These are phyloP conservation scores for Taphrina communis DNA, from an alignment of 1,139 yeast genomes.

Conservation along the genomic window DNA sequence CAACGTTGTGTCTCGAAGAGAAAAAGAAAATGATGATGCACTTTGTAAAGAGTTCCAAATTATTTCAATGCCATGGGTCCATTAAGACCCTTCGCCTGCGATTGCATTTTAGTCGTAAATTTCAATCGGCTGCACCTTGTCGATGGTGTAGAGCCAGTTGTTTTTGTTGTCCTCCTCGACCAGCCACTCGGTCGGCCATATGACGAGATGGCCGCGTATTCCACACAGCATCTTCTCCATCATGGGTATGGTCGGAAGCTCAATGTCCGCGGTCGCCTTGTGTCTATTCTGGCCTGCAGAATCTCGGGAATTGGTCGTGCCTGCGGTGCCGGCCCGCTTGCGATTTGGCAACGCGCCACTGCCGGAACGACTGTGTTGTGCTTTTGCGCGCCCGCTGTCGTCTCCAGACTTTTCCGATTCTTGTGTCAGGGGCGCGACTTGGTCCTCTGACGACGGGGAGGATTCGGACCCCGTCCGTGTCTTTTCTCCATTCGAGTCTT, in stretches of 20 bases:
- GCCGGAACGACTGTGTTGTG: slow-evolving; percentile 3
- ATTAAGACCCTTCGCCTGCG: neutral
- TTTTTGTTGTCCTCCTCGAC: slow-evolving; percentile 71
- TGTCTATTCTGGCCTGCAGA: slow-evolving; percentile 9
- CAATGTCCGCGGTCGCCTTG: slow-evolving; percentile 33
- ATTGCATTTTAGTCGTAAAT: slow-evolving; percentile 71
- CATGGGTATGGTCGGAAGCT: slow-evolving; percentile 72
- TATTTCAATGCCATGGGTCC: too few species aligned
- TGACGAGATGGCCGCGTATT: slow-evolving; percentile 85
- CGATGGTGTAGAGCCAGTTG: slow-evolving; percentile 95
- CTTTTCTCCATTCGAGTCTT: slow-evolving; percentile 15
- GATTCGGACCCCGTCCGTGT: neutral
- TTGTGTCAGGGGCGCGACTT: slow-evolving; percentile 6
- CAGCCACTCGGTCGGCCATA: slow-evolving; percentile 92
- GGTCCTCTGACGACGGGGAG: slow-evolving; percentile 5
- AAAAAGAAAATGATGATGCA: too few species aligned
- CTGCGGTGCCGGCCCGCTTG: slow-evolving; percentile 11
- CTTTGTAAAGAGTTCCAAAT: too few species aligned
- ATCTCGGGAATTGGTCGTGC: slow-evolving; percentile 8
- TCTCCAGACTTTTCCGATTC: slow-evolving; percentile 8
- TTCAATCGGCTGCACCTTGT: slow-evolving; percentile 92
- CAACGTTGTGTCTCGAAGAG: neutral
- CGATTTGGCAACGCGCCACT: slow-evolving; percentile 16
- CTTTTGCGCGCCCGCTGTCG: slow-evolving; percentile 1
- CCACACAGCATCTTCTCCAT: slow-evolving; percentile 76